Evolutionary conservation across 2,329 filamentous ascomycete genomes (phyloP).

Genomic region (Parastagonospora nodorum): DNA sequence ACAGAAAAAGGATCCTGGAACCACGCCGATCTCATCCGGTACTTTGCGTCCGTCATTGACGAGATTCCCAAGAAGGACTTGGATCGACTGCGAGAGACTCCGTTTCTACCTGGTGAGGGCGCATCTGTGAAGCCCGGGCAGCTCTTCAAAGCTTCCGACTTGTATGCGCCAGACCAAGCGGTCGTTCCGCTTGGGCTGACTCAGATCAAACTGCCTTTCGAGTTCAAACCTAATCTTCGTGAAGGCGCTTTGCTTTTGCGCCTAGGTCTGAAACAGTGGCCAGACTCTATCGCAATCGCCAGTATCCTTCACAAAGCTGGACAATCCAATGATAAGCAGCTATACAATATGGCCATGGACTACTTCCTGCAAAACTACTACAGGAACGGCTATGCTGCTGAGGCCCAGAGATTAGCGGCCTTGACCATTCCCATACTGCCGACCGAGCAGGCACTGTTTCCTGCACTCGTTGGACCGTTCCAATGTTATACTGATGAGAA

Average conservation of each 20-base stretch:
- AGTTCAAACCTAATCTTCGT: conserved; percentile 58
- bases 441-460: conserved; percentile 66
- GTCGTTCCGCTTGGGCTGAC: conserved; percentile 37
- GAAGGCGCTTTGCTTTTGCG: conserved; percentile 76
- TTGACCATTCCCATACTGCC: conserved; percentile 63
- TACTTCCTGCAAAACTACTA: conserved; percentile 86
- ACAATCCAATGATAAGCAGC: conserved; percentile 55
- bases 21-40: conserved; percentile 92
- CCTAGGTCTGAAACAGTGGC: conserved; percentile 75
- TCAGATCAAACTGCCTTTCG: conserved; percentile 74
- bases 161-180: conserved; percentile 43
- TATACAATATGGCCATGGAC: conserved; percentile 72
- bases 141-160: conserved; percentile 42
- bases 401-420: conserved; percentile 61
- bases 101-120: conserved; percentile 75
- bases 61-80: conserved; percentile 88
- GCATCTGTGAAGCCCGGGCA: conserved; percentile 30
- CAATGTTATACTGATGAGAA: conserved; percentile 82
- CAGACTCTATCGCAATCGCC: conserved; percentile 74
- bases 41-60: conserved; percentile 83
- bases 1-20: conserved; percentile 72
- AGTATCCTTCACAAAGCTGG: conserved; percentile 72
- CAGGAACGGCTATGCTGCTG: conserved; percentile 70
- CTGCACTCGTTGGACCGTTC: conserved; percentile 70
- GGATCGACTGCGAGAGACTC: conserved; percentile 74